Percentiles rank a stretch among this genome's conserved stretches.
These are phyloP conservation scores for Tilletia setariae DNA, from an alignment of 1,284 basidiomycete genomes.

Conservation along the genomic window DNA sequence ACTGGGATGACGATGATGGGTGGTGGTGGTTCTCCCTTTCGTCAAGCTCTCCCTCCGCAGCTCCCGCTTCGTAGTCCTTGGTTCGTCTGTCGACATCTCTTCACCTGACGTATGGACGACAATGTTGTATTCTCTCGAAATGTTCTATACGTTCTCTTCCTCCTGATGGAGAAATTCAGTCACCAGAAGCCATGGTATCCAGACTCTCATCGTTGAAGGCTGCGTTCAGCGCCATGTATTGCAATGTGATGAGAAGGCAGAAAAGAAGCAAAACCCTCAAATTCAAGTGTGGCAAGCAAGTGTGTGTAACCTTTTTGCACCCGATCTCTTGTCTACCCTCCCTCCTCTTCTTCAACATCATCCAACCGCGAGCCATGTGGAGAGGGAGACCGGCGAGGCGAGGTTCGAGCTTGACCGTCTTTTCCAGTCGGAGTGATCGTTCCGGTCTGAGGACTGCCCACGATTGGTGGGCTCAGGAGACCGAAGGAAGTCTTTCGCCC, in stretches of 20 bases:
- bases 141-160: no score
- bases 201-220: no score
- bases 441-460: neutral
- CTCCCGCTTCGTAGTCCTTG: no score
- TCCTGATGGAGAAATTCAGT: no score
- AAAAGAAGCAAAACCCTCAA: neutral
- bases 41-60: no score
- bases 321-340: neutral
- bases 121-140: no score
- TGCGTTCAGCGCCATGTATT: no score
- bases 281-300: neutral
- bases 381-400: neutral
- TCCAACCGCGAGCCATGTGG: constrained; percentile 3
- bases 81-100: no score
- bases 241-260: neutral
- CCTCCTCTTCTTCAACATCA: constrained; percentile 5
- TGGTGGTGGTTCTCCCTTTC: neutral
- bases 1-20: neutral
- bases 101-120: no score
- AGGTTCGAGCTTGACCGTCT: neutral
- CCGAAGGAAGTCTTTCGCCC: neutral
- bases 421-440: neutral
- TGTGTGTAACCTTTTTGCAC: neutral
- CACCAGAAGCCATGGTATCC: no score
- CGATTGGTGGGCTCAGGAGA: neutral